Evolutionary conservation across 2,329 filamentous ascomycete species (phyloP), one percentile per base, ranked within the genome.

Genomic region (Juglanconis sp.): DNA sequence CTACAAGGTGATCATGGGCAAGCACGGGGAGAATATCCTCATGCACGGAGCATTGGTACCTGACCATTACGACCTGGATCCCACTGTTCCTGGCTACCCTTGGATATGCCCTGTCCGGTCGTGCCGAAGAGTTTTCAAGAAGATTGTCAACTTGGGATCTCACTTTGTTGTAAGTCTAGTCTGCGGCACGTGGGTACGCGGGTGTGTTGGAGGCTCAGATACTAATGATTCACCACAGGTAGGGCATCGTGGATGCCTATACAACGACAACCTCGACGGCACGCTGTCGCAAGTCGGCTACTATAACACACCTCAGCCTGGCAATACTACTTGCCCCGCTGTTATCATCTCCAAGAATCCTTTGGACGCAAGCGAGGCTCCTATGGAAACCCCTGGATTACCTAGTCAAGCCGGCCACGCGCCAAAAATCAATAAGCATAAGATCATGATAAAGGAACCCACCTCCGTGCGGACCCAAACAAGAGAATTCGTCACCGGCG

Each of bases 51-150:
- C 63, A 3, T 38, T 70, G 35, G 60, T 70, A 8, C 67, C 68
- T 1, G 56, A 63, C 32, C 63, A 65, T 3, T 70, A 70, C 53
- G 50, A 60, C 15, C 53, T 68, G 24, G 64, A 68, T 47, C 49
- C 24, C 24, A 64, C 62, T 3, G 38, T 64, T n/a, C 53, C 62
- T 10, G 58, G 54, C 3, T 59, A 62, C n/a, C 63, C 63, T 32
- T 70, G 68, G 67, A 62, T 65, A 9, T 70, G 68, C 35, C 65
- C 68, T 3, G 55, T 69, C 1, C 64, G 65, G 9, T 65, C 57
- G 1, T 70, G 68, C 53, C 60, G 64, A 15, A 58, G 35, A 40
- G 36, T 62, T 0, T 65, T 62, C 44, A 38, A 38, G 31, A 65
- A 60, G 38, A 50, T 48, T 2, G 32, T 24, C 1, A 62, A 61